phyloP scores from a whole-genome alignment of 129 eudicot genomes.

The Chrysanthemum seticuspe region DNA sequence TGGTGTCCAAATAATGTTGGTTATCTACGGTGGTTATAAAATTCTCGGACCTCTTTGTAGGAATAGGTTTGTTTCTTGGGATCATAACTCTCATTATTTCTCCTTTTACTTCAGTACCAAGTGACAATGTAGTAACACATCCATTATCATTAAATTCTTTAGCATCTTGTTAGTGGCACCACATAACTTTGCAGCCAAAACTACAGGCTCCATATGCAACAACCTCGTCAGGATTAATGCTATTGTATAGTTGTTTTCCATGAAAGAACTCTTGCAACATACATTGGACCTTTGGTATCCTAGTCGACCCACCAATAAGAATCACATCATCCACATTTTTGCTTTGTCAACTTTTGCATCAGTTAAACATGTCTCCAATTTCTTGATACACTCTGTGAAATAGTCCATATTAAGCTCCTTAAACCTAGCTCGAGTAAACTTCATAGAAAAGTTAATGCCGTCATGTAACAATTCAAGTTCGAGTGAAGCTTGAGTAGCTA shows the following conservation, averaged over 20 bases:
- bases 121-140: constrained; percentile 30
- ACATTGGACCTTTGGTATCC: constrained; percentile 9
- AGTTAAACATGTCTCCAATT: constrained; percentile 14
- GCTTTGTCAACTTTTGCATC: constrained; percentile 4
- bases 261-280: constrained; percentile 1
- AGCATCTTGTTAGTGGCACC: neutral
- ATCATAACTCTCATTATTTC: constrained; percentile 19
- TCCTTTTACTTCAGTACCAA: neutral
- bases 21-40: neutral
- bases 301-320: constrained; percentile 9
- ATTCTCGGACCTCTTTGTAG: neutral
- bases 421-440: constrained; percentile 12
- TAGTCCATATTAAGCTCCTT: constrained; percentile 22
- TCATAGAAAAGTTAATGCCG: constrained; percentile 16
- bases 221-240: constrained; percentile 4
- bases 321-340: constrained; percentile 8
- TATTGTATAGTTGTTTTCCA: neutral
- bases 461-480: neutral
- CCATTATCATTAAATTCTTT: neutral
- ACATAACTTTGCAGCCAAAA: constrained; percentile 13
- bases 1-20: neutral
- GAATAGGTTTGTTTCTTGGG: constrained; percentile 25
- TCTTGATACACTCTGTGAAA: constrained; percentile 15
- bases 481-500: neutral
- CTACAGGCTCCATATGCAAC: constrained; percentile 8